phyloP scores from a whole-genome alignment of 2,329 filamentous ascomycete genomes.

The Septoria linicola region DNA sequence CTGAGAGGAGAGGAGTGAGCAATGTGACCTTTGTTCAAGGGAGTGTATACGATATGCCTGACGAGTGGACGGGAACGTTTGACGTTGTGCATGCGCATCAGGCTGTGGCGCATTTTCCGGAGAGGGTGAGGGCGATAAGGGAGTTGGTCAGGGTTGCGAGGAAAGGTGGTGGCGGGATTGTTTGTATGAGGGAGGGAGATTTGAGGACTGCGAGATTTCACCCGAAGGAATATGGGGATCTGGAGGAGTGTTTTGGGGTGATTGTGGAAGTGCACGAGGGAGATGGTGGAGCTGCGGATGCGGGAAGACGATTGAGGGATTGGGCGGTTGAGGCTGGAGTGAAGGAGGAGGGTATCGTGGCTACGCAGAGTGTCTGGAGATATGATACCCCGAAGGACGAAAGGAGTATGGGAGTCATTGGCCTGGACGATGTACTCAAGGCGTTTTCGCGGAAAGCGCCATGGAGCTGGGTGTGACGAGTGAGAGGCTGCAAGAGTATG shows the following conservation, averaged over 20 bases:
- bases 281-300: constrained; percentile 22
- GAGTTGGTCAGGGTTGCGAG: constrained; percentile 18
- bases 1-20: constrained; percentile 33
- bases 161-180: constrained; percentile 13
- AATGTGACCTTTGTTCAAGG: constrained; percentile 86
- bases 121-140: constrained; percentile 41
- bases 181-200: constrained; percentile 28
- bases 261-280: constrained; percentile 20
- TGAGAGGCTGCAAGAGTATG: constrained; percentile 21
- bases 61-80: constrained; percentile 60
- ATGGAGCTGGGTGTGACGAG: constrained; percentile 20
- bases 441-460: constrained; percentile 24
- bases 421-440: constrained; percentile 26
- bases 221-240: constrained; percentile 8
- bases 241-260: constrained; percentile 25
- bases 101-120: constrained; percentile 55
- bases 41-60: constrained; percentile 93
- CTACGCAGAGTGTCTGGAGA: constrained; percentile 14
- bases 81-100: constrained; percentile 71
- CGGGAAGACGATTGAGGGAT: constrained; percentile 18
- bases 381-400: constrained; percentile 21
- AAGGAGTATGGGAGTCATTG: constrained; percentile 27
- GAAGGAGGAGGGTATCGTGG: constrained; percentile 1
- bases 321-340: constrained; percentile 20
- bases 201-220: constrained; percentile 22